Evolutionary conservation across 1,284 basidiomycete genomes (phyloP), one percentile per base, ranked within the genome.

Genomic region (Moesziomyces globuligerus): DNA sequence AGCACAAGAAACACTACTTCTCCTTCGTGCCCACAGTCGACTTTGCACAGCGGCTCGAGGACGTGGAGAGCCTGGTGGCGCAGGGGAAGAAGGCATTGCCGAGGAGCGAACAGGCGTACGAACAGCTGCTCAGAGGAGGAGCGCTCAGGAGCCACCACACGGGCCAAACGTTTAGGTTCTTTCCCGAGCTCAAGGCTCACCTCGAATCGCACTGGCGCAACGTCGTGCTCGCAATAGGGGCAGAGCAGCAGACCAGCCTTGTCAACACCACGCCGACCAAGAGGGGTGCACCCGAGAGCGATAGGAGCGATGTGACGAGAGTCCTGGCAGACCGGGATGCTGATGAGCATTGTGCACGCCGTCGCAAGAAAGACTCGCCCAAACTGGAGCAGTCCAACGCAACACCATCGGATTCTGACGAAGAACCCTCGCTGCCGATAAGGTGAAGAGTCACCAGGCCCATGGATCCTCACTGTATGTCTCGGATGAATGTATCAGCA

Each of bases 1-100:
- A 95, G 83, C 88, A 87, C 65, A 97, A 96, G 86, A 94, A 78
- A 52, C 79, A 98, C 76, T 93, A 93, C 85, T 93, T 95, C 81
- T 93, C 92, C 3, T 98, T 98, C 84, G 89, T 91, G 74, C 95
- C 94, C 0, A 87, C 87, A 26, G 85, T 88, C 13, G 94, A 92
- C 0, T 97, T 94, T 84, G 97, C 96, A 82, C 78, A 98, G 0
- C 87, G 89, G 51, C 84, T 96, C 4, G 85, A 88, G 32, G 88
- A 91, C 0, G 49, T 46, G 11, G 59, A 67, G 21, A 13, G 40
- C 3, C 17, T 67, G 48, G 36, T 59, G 18, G 34, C 37, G 18
- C 23, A 48, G 15, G 51, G 52, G 0, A 48, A 26, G 5, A 52
- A 47, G 24, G 8, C 51, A 6, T 45, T 72, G 28, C 51, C 59